Evolutionary conservation across 2,329 filamentous ascomycete genomes (phyloP).

Genomic region (Cordyceps tenuipes): DNA sequence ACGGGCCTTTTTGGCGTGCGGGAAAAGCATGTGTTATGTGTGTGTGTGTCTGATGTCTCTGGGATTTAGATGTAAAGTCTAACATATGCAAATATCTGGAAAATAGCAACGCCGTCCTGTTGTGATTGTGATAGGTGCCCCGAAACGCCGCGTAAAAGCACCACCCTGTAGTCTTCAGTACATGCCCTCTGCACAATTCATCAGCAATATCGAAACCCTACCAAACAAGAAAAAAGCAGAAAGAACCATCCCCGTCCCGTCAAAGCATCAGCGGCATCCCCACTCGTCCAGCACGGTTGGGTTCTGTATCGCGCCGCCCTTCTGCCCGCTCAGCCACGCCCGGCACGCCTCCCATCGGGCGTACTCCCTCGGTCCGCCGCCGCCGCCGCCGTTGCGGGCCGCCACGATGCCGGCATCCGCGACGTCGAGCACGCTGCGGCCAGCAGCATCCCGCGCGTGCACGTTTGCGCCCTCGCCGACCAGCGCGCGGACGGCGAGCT

Average conservation of each 20-base stretch:
- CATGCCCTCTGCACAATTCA: background rate
- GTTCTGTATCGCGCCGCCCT: constrained; percentile 26
- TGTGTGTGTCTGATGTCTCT: background rate
- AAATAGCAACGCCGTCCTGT: background rate
- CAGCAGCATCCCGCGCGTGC: constrained; percentile 35
- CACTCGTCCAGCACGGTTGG: constrained; percentile 35
- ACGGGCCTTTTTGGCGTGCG: background rate
- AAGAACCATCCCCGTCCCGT: background rate
- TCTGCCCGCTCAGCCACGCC: constrained; percentile 34
- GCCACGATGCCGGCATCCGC: constrained; percentile 32
- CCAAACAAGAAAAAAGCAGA: too few species aligned
- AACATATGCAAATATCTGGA: background rate
- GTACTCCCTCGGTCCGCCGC: constrained; percentile 21
- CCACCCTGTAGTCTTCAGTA: background rate
- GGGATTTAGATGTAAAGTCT: background rate
- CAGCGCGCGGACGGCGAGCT: constrained; percentile 41
- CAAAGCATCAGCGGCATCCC: constrained; percentile 15
- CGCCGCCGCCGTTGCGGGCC: too few species aligned
- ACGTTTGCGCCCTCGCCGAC: constrained; percentile 40
- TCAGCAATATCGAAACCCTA: too few species aligned
- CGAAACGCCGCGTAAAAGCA: background rate
- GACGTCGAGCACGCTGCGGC: constrained; percentile 37
- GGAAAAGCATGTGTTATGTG: background rate
- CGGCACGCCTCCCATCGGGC: constrained; percentile 38
- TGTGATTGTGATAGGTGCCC: background rate